Evolutionary conservation across 106 monocot species (phyloP).

Genomic region (Agapanthus africanus): DNA sequence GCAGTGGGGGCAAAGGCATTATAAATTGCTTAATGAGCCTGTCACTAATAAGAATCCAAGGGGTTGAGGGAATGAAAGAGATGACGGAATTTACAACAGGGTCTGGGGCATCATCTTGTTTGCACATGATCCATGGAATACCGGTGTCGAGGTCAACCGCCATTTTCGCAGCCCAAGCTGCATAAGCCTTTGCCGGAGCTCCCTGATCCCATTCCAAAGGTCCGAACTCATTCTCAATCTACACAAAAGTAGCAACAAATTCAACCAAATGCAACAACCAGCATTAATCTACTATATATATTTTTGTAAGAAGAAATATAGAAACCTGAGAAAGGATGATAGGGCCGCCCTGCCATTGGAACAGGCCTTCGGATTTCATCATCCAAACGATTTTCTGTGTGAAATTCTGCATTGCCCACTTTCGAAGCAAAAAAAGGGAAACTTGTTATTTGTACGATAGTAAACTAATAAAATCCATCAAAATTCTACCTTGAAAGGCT

Average conservation of each 20-base stretch:
- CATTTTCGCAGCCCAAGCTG: constrained; percentile 84
- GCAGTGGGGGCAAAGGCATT: constrained; percentile 6
- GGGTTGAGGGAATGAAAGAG: not conserved
- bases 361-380: constrained; percentile 23
- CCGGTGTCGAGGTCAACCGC: constrained; percentile 65
- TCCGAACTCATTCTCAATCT: constrained; percentile 95
- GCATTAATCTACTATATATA: not conserved
- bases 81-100: constrained; percentile 57
- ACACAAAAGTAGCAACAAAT: not conserved
- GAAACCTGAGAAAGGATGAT: constrained; percentile 23
- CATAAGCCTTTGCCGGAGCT: constrained; percentile 60
- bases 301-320: not conserved
- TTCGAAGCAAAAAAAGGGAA: not conserved
- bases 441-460: not conserved
- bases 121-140: constrained; percentile 98
- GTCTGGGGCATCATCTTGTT: constrained; percentile 92
- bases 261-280: not conserved
- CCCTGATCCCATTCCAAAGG: constrained; percentile 75
- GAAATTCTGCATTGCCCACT: constrained; percentile 25
- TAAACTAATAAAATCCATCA: not conserved
- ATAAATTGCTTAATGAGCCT: constrained; percentile 3
- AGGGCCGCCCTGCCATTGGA: constrained; percentile 24
- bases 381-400: constrained; percentile 17
- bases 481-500: constrained; percentile 23
- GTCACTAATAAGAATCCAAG: not conserved